These are phyloP conservation scores for Panus rudis DNA, from an alignment of 768 basidiomycete genomes.

Conservation along the genomic window DNA sequence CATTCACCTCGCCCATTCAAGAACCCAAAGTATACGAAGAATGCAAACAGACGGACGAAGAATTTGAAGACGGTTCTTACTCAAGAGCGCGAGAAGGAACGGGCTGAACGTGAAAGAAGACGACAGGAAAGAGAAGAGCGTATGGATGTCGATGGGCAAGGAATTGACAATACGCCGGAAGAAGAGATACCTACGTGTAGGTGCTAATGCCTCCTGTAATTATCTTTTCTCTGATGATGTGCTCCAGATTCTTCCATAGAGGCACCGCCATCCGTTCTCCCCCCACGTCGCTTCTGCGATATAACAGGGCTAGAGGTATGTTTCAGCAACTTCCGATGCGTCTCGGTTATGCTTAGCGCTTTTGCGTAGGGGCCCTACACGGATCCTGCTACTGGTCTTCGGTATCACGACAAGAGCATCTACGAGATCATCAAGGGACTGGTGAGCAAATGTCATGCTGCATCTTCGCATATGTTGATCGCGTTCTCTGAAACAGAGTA, in stretches of 20 bases:
- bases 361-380: constrained; percentile 66
- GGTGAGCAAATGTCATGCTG: constrained; percentile 39
- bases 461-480: too few relatives aligned
- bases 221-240: not conserved
- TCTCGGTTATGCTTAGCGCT: not conserved
- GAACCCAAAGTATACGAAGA: constrained; percentile 62
- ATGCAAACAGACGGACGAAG: constrained; percentile 65
- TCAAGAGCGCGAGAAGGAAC: constrained; percentile 74
- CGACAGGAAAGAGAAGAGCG: constrained; percentile 43
- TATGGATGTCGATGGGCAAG: constrained; percentile 54
- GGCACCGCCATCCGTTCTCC: constrained; percentile 75
- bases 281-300: constrained; percentile 75
- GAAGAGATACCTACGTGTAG: constrained; percentile 70
- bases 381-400: constrained; percentile 70
- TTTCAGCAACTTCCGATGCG: not conserved
- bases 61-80: constrained; percentile 73
- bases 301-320: constrained; percentile 77
- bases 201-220: constrained; percentile 15
- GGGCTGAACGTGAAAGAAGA: constrained; percentile 54
- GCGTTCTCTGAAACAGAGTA: constrained; percentile 36
- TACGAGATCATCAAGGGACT: constrained; percentile 75
- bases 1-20: constrained; percentile 73
- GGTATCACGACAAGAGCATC: constrained; percentile 84
- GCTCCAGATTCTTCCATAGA: constrained; percentile 69
- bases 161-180: constrained; percentile 22